phyloP scores from a whole-genome alignment of 345 rosid genomes.

The Triadica sebifera region DNA sequence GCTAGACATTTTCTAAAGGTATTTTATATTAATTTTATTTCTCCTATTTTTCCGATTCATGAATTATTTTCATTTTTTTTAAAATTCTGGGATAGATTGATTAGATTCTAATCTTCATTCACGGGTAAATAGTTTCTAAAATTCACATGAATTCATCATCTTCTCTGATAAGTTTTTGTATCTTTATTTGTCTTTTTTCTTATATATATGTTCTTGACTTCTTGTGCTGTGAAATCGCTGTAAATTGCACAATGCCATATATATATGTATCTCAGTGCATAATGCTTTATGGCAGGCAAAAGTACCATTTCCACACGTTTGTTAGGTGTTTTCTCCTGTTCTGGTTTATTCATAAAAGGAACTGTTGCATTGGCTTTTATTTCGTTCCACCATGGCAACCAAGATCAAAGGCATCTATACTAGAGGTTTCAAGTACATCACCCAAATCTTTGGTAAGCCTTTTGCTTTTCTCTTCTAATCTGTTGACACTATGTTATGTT shows the following conservation, averaged over 20 bases:
- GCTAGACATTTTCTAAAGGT: constrained; percentile 11
- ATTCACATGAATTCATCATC: constrained; percentile 32
- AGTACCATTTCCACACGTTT: constrained; percentile 15
- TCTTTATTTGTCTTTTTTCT: constrained; percentile 10
- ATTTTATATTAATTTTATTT: neutral
- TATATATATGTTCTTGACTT: constrained; percentile 7
- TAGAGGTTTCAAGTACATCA: constrained; percentile 79
- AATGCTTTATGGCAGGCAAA: constrained; percentile 34
- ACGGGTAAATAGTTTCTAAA: constrained; percentile 29
- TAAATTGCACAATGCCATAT: neutral
- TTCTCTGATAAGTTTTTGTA: constrained; percentile 20
- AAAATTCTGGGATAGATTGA: neutral
- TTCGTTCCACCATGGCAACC: constrained; percentile 49
- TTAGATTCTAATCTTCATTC: constrained; percentile 41
- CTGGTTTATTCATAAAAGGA: constrained; percentile 12
- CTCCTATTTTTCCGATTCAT: neutral
- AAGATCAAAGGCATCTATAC: constrained; percentile 75
- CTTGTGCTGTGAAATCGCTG: neutral
- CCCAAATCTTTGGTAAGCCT: constrained; percentile 75
- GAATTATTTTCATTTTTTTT: neutral
- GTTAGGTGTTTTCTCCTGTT: constrained; percentile 6
- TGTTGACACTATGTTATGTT: no score
- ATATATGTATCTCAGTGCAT: neutral
- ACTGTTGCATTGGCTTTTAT: constrained; percentile 1
- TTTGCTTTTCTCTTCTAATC: neutral